These are phyloP conservation scores for Albatrellus sp. DNA, from an alignment of 1,284 basidiomycete genomes.

Conservation along the genomic window DNA sequence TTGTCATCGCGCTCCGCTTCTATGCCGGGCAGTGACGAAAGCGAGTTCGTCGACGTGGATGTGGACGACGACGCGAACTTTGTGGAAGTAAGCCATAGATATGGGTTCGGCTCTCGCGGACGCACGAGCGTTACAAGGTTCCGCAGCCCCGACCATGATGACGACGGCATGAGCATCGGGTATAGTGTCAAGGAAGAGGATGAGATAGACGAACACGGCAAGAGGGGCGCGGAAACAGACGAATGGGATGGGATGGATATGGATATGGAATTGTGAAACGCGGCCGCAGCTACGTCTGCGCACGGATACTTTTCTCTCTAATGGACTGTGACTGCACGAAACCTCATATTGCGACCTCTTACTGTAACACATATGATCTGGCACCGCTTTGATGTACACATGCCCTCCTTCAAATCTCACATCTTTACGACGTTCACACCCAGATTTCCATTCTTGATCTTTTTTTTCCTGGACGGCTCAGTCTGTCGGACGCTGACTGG, in stretches of 20 bases:
- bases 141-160: slow-evolving; percentile 11
- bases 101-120: slow-evolving; percentile 17
- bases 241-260: slow-evolving; percentile 56
- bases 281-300: too few species aligned
- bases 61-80: slow-evolving; percentile 13
- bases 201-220: neutral
- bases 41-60: slow-evolving; percentile 22
- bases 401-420: too few species aligned
- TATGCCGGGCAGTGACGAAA: slow-evolving; percentile 23
- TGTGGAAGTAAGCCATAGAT: slow-evolving; percentile 5
- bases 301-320: too few species aligned
- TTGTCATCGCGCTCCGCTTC: slow-evolving; percentile 25
- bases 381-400: too few species aligned
- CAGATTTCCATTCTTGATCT: too few species aligned
- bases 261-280: slow-evolving; percentile 39
- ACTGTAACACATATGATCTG: too few species aligned
- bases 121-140: slow-evolving; percentile 16
- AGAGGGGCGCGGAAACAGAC: slow-evolving; percentile 6
- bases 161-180: slow-evolving; percentile 13
- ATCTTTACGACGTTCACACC: too few species aligned
- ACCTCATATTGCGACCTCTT: too few species aligned
- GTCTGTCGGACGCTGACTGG: too few species aligned
- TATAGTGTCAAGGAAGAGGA: slow-evolving; percentile 14
- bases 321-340: too few species aligned
- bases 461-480: too few species aligned